phyloP scores from a whole-genome alignment of 805 yeast genomes.

The Teunomyces gatunensis region DNA sequence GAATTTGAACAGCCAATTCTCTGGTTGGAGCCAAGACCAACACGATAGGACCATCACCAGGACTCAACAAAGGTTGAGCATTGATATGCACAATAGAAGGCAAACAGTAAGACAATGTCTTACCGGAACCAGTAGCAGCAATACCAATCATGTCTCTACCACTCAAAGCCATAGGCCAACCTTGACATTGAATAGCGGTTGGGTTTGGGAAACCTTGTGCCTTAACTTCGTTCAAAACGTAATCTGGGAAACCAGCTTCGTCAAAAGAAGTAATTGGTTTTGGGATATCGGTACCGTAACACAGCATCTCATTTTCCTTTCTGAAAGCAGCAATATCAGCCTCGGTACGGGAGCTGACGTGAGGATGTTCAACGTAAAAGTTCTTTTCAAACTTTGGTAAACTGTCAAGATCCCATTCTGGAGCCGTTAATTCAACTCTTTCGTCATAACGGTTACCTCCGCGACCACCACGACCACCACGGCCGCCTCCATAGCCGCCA shows the following conservation, averaged over 20 bases:
- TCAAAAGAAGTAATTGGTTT: conserved; percentile 91
- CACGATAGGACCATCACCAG: conserved; percentile 97
- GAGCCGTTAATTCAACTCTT: conserved; percentile 56
- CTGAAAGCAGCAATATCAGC: conserved; percentile 75
- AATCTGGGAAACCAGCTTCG: conserved; percentile 97
- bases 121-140: conserved; percentile 99
- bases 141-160: conserved; percentile 99
- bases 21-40: conserved; percentile 96
- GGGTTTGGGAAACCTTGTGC: conserved; percentile 92
- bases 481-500: conserved; percentile 32
- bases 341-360: conserved; percentile 71
- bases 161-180: conserved; percentile 99
- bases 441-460: conserved; percentile 39
- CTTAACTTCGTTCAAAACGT: conserved; percentile 84
- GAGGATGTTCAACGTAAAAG: conserved; percentile 84
- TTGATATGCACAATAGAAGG: conserved; percentile 97
- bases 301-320: conserved; percentile 80
- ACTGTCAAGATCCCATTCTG: conserved; percentile 74
- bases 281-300: conserved; percentile 81
- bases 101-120: conserved; percentile 93
- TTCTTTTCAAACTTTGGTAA: conserved; percentile 93
- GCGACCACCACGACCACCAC: conserved; percentile 37
- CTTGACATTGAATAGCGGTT: conserved; percentile 97
- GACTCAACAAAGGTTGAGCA: conserved; percentile 90
- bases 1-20: conserved; percentile 98